These are phyloP conservation scores for Leucosporidium yakuticum DNA, from an alignment of 768 basidiomycete species.

Conservation along the genomic window DNA sequence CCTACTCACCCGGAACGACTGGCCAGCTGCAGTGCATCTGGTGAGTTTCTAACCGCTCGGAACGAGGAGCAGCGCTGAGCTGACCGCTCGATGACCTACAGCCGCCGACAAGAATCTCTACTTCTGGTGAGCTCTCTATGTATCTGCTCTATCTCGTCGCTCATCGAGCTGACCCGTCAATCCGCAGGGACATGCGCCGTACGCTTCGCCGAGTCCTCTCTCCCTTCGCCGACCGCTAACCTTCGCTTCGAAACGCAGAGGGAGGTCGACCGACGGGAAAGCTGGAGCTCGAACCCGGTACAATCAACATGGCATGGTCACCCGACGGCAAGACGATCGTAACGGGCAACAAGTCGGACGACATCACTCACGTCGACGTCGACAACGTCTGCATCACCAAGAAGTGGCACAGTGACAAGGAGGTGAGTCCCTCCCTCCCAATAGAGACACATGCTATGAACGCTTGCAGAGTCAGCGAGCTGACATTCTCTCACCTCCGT, in stretches of 20 bases:
- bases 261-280: constrained; percentile 31
- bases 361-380: constrained; percentile 30
- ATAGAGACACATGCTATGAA: not conserved
- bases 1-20: constrained; percentile 26
- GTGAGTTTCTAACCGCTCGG: constrained; percentile 6
- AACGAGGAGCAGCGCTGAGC: not conserved
- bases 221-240: not conserved
- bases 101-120: constrained; percentile 18
- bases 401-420: constrained; percentile 5
- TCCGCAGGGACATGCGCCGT: constrained; percentile 10
- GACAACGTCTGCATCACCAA: constrained; percentile 17
- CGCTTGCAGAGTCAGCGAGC: too few species aligned
- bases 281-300: constrained; percentile 27
- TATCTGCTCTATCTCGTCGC: too few species aligned
- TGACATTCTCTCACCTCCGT: not conserved
- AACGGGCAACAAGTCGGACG: constrained; percentile 28
- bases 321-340: constrained; percentile 35
- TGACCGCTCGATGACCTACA: not conserved
- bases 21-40: constrained; percentile 19
- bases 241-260: constrained; percentile 3
- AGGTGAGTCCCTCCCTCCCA: constrained; percentile 9
- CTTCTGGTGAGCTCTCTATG: constrained; percentile 22
- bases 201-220: not conserved
- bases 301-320: constrained; percentile 36
- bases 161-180: not conserved